Base-by-base conservation (phyloP, 2,329 filamentous ascomycete species). In the Colletotrichum tofieldiae region DNA sequence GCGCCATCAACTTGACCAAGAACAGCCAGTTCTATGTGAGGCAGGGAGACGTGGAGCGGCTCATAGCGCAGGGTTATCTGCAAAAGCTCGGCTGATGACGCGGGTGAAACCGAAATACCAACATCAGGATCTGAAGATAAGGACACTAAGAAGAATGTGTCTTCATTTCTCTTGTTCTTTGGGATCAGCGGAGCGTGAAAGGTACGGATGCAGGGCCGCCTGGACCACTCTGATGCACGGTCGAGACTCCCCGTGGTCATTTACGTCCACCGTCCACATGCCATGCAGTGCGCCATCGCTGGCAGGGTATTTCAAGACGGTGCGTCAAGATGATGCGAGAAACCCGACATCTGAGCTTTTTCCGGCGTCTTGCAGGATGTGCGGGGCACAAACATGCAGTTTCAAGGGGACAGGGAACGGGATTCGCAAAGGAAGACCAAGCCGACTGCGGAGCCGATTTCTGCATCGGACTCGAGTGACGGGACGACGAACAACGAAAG, bases 1-100 rank as follows among this genome's bases (percentile, higher is more conserved):
- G 95, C 20, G 94, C 95, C 16, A 98, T 99, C 78, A 98, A 93
- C 72, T 88, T 99, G 85, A 98, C 95, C 47, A 98, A 97, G 83
- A 98, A 99, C 83, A 98, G 95, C 79, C 96, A 99, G 80, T 97
- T 99, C 80, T 98, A 97, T 79, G 96, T 99, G 49, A 91, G 96
- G 58, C 94, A 98, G 79, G 96, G 94, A 32, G 96, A 99, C 83
- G 96, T 99, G 8, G 96, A 99, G 83, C 90, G 95, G 62, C 83
- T 99, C 77, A 98, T 99, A 78, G 90, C 94, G 20, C 96, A 98
- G 81, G 96, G 96, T 26, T 99, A 98, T 84, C 86, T 99, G 75
- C 95, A 98, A 82, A 95, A 95, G 78, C 87, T 99, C 76, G 91
- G 91, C 80, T 98, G 87, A 94, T 71, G 60, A 59, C 14, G 39